Base-by-base conservation (phyloP, 768 basidiomycete genomes). In the Xerocomellus amylosporus region DNA sequence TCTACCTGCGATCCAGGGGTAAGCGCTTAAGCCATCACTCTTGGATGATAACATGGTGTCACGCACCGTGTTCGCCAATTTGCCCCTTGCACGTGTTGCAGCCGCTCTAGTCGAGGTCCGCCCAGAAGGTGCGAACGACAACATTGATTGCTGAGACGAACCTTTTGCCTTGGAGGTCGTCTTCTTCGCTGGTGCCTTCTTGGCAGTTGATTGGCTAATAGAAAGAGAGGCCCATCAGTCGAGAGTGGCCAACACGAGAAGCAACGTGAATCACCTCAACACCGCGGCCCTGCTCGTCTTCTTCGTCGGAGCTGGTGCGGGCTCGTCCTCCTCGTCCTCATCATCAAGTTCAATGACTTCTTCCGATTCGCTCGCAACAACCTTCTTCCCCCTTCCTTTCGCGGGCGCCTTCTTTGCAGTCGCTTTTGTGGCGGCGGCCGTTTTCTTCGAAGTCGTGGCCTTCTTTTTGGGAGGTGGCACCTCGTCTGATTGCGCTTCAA, bases 71-170 rank as follows among this genome's bases (percentile, higher is more conserved):
- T 63, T 72, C 4, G 82, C 79, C 71, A 87, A 80, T 70, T 74
- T 88, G 40, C 80, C 79, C 62, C 77, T 81, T 10, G 90, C 86
- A 61, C 76, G 84, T 17, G 83, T 76, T 8, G 90, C 89, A 14
- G 90, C 89, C 0, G 86, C 79, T 49, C 89, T 71, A 1, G 84
- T 82, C 15, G 84, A 79, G 33, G 61, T 68, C 8, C 85, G 74
- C 8, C 80, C 79, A 30, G 78, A 75, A 10, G 88, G 84, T 0
- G 84, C 80, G 57, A 90, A 90, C 34, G 72, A 80, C 50, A 90
- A 68, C 40, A 83, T 86, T 2, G 77, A 55, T 66, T 78, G 68
- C 6, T 77, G 66, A 5, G 70, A 52, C 2, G 61, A 42, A 26
- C 7, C 33, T 46, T 64, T 82, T 8, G 71, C 44, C 49, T 59